phyloP scores from a whole-genome alignment of 2,329 filamentous ascomycete genomes.

The Westerdykella aurantiaca region DNA sequence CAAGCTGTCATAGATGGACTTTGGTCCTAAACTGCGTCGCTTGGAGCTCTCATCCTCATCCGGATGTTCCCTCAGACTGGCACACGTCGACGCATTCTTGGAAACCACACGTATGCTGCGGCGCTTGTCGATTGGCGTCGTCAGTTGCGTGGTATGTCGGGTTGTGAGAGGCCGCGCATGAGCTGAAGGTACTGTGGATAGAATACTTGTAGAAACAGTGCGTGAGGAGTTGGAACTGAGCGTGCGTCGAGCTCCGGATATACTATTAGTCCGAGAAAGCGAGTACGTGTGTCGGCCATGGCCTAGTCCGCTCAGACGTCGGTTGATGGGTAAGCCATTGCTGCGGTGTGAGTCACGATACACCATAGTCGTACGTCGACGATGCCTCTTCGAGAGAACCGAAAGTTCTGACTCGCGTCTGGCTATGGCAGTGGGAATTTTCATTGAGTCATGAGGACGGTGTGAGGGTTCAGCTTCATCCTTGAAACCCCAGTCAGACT shows the following conservation, averaged over 20 bases:
- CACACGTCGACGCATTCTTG: conserved; percentile 17
- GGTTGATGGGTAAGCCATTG: conserved; percentile 26
- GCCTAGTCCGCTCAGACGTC: conserved; percentile 26
- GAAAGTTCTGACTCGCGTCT: conserved; percentile 30
- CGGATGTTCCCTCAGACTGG: conserved; percentile 34
- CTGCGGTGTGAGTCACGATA: conserved; percentile 23
- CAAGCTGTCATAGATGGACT: conserved; percentile 20
- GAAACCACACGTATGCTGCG: conserved; percentile 38
- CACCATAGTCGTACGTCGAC: conserved; percentile 17
- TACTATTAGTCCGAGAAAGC: conserved; percentile 23
- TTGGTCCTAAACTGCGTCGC: conserved; percentile 38
- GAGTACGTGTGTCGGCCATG: conserved; percentile 27
- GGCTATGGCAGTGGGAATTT: conserved; percentile 38
- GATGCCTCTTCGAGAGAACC: conserved; percentile 24
- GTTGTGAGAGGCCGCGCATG: conserved; percentile 31
- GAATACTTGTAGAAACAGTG: conserved; percentile 37
- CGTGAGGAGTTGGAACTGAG: conserved; percentile 36
- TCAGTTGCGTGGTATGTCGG: conserved; percentile 20
- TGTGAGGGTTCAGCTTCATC: conserved; percentile 31
- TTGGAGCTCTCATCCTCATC: conserved; percentile 33
- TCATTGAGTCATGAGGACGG: conserved; percentile 41
- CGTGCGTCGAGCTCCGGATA: conserved; percentile 19
- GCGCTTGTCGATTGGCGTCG: conserved; percentile 31
- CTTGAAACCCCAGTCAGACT: conserved; percentile 36
- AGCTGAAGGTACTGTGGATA: conserved; percentile 36